Evolutionary conservation across 2,329 filamentous ascomycete species (phyloP).

Genomic region (Ceratocystis colombiana): DNA sequence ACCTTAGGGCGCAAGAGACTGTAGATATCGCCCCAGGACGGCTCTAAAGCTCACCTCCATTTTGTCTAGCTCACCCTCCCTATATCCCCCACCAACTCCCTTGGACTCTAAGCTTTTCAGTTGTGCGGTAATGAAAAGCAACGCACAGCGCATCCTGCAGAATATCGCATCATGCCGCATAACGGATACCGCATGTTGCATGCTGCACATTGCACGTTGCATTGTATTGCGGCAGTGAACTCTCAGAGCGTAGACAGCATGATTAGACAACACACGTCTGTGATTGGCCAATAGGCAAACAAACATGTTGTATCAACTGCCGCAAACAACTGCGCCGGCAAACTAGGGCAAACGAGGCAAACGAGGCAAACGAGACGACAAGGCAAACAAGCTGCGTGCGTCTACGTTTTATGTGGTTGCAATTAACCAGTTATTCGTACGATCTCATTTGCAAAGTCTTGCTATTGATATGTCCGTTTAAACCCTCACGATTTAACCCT

Average conservation of each 20-base stretch:
- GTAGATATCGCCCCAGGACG: background rate
- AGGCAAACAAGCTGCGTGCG: background rate
- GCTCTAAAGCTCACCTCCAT: background rate
- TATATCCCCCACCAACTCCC: background rate
- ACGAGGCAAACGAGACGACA: background rate
- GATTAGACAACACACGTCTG: background rate
- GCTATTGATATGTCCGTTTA: no score
- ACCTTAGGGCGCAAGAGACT: background rate
- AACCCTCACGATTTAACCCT: no score
- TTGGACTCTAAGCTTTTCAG: background rate
- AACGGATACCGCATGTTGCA: background rate
- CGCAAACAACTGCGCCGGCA: background rate
- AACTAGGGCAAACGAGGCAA: background rate
- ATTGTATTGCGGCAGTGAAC: background rate
- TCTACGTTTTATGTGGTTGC: no score
- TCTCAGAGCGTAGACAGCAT: background rate
- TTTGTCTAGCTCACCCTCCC: background rate
- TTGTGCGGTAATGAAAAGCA: background rate
- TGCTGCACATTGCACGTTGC: background rate
- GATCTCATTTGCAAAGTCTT: no score
- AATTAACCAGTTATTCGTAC: no score
- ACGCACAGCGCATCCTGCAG: background rate
- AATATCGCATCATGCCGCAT: background rate
- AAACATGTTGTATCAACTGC: background rate
- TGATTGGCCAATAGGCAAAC: background rate